Evolutionary conservation across 1,284 basidiomycete species (phyloP), one percentile per base, ranked within the genome.

Genomic region (Tilletiopsis washingtonensis): DNA sequence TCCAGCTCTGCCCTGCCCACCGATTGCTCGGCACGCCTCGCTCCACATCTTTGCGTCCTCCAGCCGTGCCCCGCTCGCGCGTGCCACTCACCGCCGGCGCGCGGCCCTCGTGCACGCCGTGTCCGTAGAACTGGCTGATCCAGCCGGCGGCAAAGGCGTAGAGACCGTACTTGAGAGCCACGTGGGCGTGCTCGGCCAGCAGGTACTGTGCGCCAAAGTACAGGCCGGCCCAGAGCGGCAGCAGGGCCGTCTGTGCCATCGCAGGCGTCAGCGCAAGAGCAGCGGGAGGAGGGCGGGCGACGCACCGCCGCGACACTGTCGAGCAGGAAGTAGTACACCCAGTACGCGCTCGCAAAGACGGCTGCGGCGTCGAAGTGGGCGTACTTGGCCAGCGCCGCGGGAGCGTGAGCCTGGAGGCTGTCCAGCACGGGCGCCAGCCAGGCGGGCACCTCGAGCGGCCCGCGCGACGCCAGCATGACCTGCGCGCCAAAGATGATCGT

Each of bases 111-210:
- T 65, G 63, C 19, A 66, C 61, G 25, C 64, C 63, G 26, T 68
- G 65, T 5, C 65, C 65, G 42, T 62, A 64, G 32, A 68, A 68
- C 51, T 68, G 65, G 21, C 52, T 52, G 47, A 66, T 44, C 65
- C 65, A 68, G 25, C 63, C 57, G 5, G 54, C 5, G 34, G 57
- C 49, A 27, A 60, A 59, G 46, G 60, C 45, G 17, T 32, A 48
- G 20, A 51, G 39, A 1, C 58, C 55, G 36, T 61, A 55, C 49
- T 56, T 45, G 53, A 56, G 19, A 56, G 59, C 48, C 54, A 59
- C 32, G 57, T 58, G 4, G 49, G 59, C 34, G 52, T 55, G 26
- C 50, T 62, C 32, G 0, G 51, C 54, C 2, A 61, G 41, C 2
- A 51, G 17, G 29, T 34, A 34, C 29, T 34, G 29, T n/a, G n/a